phyloP scores from a whole-genome alignment of 164 flowering plant genomes.

The Platanus orientalis region DNA sequence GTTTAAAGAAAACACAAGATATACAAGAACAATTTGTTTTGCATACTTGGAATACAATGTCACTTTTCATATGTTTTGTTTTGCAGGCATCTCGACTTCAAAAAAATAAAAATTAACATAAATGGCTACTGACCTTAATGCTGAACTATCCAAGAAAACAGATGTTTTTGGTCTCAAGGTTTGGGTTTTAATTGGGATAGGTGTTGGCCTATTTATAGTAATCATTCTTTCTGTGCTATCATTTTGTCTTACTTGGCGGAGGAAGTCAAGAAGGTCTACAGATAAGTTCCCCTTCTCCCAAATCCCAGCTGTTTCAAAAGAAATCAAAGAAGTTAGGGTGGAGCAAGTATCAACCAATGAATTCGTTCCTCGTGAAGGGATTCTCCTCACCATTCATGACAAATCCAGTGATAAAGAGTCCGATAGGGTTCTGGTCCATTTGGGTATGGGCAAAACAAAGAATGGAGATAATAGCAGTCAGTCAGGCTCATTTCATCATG shows the following conservation, averaged over 20 bases:
- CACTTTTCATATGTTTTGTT: not conserved
- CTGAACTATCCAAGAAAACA: conserved; percentile 47
- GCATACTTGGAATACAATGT: not conserved
- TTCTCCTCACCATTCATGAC: conserved; percentile 36
- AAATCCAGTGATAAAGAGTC: conserved; percentile 53
- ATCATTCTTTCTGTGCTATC: conserved; percentile 44
- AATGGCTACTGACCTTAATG: conserved; percentile 54
- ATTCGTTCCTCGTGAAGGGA: conserved; percentile 30
- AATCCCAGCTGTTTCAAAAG: conserved; percentile 52
- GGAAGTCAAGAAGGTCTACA: conserved; percentile 46
- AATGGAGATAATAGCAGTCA: conserved; percentile 46
- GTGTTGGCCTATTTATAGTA: conserved; percentile 48
- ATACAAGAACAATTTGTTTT: not conserved
- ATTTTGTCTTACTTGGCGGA: conserved; percentile 51
- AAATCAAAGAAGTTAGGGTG: conserved; percentile 69
- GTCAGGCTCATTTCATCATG: conserved; percentile 56
- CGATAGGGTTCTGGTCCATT: conserved; percentile 44
- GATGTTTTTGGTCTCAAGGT: conserved; percentile 51
- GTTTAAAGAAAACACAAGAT: too few relatives aligned
- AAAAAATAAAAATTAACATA: not conserved
- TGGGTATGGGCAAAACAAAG: conserved; percentile 28
- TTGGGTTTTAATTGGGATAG: conserved; percentile 61
- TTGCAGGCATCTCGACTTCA: conserved; percentile 17
- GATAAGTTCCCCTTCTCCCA: conserved; percentile 40
- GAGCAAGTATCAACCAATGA: conserved; percentile 47